Percentiles rank a stretch among this genome's conserved stretches.
Evolutionary conservation across 2,329 filamentous ascomycete species (phyloP).

Genomic region (Fusarium sp.): DNA sequence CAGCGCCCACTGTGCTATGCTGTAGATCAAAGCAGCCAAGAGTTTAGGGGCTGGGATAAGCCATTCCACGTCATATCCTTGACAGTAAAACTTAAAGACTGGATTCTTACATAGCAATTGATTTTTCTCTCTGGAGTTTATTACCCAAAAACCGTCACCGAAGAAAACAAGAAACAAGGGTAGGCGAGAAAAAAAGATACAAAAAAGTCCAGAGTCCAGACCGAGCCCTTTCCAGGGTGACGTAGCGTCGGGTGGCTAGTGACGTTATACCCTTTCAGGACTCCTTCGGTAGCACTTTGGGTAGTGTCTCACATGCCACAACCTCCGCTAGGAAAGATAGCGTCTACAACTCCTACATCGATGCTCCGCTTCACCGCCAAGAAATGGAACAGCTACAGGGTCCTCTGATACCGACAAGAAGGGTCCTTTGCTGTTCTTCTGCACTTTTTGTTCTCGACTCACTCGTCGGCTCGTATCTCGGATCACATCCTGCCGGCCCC

Average conservation of each 20-base stretch:
- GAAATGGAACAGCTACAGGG: slow-evolving; percentile 18
- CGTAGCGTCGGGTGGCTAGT: slow-evolving; percentile 39
- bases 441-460: not conserved
- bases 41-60: not conserved
- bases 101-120: slow-evolving; percentile 6
- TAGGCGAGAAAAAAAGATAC: not conserved
- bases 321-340: not conserved
- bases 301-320: slow-evolving; percentile 42
- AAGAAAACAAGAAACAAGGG: slow-evolving; percentile 25
- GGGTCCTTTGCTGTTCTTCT: not conserved
- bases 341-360: not conserved
- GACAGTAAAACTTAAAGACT: not conserved
- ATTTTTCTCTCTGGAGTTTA: not conserved
- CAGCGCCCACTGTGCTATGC: not conserved
- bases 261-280: slow-evolving; percentile 22
- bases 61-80: slow-evolving; percentile 9
- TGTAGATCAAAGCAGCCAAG: not conserved
- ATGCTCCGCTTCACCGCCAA: slow-evolving; percentile 34
- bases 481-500: slow-evolving; percentile 16
- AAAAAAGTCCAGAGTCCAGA: slow-evolving; percentile 13
- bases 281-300: slow-evolving; percentile 41
- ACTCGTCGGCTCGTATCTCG: slow-evolving; percentile 4
- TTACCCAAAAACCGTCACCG: slow-evolving; percentile 25
- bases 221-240: slow-evolving; percentile 35
- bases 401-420: slow-evolving; percentile 18